Percentiles rank a stretch among this genome's conserved stretches.
phyloP scores from a whole-genome alignment of 1,139 yeast genomes.

The Sugiyamaella pinicola region DNA sequence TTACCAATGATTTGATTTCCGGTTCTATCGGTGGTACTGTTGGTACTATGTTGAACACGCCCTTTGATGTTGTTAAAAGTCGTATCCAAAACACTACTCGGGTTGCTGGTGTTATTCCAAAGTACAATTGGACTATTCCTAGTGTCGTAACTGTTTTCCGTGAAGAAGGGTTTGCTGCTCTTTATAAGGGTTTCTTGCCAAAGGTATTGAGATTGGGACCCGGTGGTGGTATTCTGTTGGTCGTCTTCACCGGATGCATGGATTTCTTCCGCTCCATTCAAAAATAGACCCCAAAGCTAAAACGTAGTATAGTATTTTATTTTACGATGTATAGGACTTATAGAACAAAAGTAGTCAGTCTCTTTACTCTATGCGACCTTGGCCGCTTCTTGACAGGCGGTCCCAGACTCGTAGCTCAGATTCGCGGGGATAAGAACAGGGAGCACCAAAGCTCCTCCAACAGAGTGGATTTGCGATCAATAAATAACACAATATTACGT shows the following conservation, averaged over 20 bases:
- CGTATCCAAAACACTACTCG: constrained; percentile 89
- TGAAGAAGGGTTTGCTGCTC: constrained; percentile 82
- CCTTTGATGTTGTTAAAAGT: constrained; percentile 96
- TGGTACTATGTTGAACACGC: constrained; percentile 92
- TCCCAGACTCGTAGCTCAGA: no score
- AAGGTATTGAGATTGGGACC: constrained; percentile 98
- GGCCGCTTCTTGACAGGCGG: no score
- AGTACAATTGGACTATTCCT: constrained; percentile 92
- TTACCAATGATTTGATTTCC: constrained; percentile 82
- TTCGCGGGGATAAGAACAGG: no score
- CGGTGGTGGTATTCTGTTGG: constrained; percentile 97
- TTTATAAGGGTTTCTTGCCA: constrained; percentile 93
- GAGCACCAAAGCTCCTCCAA: no score
- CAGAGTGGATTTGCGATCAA: neutral
- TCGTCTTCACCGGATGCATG: constrained; percentile 92
- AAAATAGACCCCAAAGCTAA: neutral
- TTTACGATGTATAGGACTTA: neutral
- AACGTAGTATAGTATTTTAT: neutral
- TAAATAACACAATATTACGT: neutral
- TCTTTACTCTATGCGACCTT: neutral
- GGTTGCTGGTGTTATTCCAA: constrained; percentile 61
- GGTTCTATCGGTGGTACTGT: constrained; percentile 97
- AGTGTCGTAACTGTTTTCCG: constrained; percentile 71
- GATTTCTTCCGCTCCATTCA: constrained; percentile 79
- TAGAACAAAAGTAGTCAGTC: constrained; percentile 5